Evolutionary conservation across 1,284 basidiomycete genomes (phyloP).

Genomic region (Singerocomus inundabilis): DNA sequence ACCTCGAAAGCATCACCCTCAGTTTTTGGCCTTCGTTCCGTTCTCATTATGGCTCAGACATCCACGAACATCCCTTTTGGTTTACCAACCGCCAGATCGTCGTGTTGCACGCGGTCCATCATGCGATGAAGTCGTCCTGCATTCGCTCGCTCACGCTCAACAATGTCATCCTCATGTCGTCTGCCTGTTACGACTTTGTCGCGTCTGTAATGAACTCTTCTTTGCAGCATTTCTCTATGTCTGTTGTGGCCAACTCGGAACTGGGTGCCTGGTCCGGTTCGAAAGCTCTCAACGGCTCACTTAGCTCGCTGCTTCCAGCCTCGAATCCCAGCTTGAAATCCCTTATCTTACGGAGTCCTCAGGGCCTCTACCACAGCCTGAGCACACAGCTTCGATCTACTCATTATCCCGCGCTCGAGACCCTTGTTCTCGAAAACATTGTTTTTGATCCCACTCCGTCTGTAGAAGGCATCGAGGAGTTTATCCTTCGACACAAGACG

Average conservation of each 20-base stretch:
- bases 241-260: conserved; percentile 33
- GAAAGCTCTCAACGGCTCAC: conserved; percentile 27
- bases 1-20: conserved; percentile 22
- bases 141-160: conserved; percentile 27
- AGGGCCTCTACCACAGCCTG: conserved; percentile 31
- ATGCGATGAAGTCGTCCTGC: conserved; percentile 21
- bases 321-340: conserved; percentile 25
- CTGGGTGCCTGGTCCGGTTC: conserved; percentile 32
- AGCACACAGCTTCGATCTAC: conserved; percentile 19
- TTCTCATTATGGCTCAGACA: conserved; percentile 24
- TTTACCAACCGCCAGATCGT: conserved; percentile 30
- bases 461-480: conserved; percentile 29
- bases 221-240: conserved; percentile 31
- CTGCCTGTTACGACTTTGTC: conserved; percentile 30
- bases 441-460: conserved; percentile 27
- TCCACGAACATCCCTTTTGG: conserved; percentile 32
- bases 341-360: conserved; percentile 26
- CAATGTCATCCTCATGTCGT: conserved; percentile 29
- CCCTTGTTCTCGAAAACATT: conserved; percentile 32
- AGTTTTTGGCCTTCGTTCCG: conserved; percentile 34
- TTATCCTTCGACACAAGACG: conserved; percentile 31
- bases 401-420: conserved; percentile 27
- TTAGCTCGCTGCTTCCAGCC: conserved; percentile 26
- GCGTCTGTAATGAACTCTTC: conserved; percentile 24
- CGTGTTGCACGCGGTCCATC: conserved; percentile 27